A percentile compares a stretch with the other conserved stretches of the same genome.
Evolutionary conservation across 2,329 filamentous ascomycete species (phyloP).

Genomic region (Colletotrichum theobromicola): DNA sequence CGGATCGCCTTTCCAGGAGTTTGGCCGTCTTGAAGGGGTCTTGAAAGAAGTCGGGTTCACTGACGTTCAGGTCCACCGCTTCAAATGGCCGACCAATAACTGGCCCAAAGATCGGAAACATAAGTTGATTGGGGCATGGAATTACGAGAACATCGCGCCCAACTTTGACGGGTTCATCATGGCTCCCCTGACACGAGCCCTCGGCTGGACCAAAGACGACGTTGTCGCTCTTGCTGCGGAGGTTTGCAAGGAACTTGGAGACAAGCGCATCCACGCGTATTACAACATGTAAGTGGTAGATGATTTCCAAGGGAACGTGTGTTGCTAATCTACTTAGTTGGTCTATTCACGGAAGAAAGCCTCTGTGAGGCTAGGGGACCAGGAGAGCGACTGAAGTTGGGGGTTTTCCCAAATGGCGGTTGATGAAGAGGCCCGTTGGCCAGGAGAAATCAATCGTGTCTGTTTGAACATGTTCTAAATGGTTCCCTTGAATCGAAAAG

Average conservation of each 20-base stretch:
- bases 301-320: rapidly evolving
- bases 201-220: background rate
- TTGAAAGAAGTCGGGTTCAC: background rate
- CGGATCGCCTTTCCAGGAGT: background rate
- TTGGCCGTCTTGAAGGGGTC: background rate
- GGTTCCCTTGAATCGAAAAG: background rate
- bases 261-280: background rate
- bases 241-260: background rate
- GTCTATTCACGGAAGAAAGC: background rate
- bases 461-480: rapidly evolving
- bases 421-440: rapidly evolving
- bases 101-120: background rate
- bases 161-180: background rate
- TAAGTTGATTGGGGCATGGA: background rate
- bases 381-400: rapidly evolving
- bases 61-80: background rate
- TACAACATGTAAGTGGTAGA: background rate
- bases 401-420: rapidly evolving
- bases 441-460: rapidly evolving
- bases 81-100: background rate
- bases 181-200: background rate
- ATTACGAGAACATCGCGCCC: background rate
- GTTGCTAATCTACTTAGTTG: background rate
- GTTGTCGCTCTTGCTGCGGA: background rate
- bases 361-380: rapidly evolving